phyloP scores from a whole-genome alignment of 2,329 filamentous ascomycete species.

The Colletotrichum karsti region DNA sequence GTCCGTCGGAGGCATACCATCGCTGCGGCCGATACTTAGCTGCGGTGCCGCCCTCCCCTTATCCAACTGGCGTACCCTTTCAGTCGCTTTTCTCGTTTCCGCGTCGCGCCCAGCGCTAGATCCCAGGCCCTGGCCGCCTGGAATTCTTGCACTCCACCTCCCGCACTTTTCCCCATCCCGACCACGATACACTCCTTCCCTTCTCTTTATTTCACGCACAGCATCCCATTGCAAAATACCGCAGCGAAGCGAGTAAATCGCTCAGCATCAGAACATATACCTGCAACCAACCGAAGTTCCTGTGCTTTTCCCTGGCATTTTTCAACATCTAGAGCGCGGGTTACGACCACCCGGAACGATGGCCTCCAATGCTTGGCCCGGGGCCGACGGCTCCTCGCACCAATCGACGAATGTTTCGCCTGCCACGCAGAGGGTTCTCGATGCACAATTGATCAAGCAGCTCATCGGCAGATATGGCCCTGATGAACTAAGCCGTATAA shows the following conservation, averaged over 20 bases:
- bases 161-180: constrained; percentile 7
- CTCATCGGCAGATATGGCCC: constrained; percentile 42
- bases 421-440: constrained; percentile 32
- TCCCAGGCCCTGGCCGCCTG: constrained; percentile 28
- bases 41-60: constrained; percentile 10
- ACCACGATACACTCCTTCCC: constrained; percentile 25
- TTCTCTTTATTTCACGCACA: constrained; percentile 1
- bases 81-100: constrained; percentile 6
- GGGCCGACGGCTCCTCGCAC: constrained; percentile 39
- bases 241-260: not conserved
- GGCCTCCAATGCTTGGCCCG: constrained; percentile 40
- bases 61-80: not conserved
- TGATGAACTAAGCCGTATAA: constrained; percentile 41
- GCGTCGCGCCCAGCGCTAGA: constrained; percentile 23
- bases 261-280: not conserved
- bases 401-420: constrained; percentile 23
- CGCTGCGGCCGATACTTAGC: constrained; percentile 19
- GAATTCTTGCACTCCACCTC: constrained; percentile 19
- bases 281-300: not conserved
- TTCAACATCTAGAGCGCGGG: not conserved
- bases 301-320: not conserved
- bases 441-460: constrained; percentile 45
- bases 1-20: constrained; percentile 15
- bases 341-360: constrained; percentile 16
- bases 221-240: constrained; percentile 7